Percentiles rank a stretch among this genome's conserved stretches.
Evolutionary conservation across 345 rosid species (phyloP).

Genomic region (Arabidopsis suecica): DNA sequence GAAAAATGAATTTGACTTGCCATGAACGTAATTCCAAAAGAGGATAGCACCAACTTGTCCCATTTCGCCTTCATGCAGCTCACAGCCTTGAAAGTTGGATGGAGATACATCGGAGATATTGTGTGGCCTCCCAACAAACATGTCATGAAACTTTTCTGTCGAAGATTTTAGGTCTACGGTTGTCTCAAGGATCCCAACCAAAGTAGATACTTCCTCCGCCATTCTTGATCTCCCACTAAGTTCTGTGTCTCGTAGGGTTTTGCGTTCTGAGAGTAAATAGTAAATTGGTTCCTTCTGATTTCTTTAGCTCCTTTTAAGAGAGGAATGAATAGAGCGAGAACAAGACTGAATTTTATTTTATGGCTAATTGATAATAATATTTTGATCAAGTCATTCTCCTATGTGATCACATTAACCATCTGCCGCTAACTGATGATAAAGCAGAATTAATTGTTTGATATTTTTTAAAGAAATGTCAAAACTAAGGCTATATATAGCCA

Average conservation of each 20-base stretch:
- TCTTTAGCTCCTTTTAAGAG: slow-evolving; percentile 6
- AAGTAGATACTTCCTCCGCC: slow-evolving; percentile 27
- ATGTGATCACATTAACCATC: slow-evolving; percentile 16
- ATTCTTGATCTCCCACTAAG: slow-evolving; percentile 8
- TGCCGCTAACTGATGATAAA: not conserved
- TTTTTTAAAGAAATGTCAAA: not conserved
- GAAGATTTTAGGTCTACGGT: slow-evolving; percentile 22
- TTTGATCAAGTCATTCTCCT: slow-evolving; percentile 15
- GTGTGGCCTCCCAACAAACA: slow-evolving; percentile 47
- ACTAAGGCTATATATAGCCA: not conserved
- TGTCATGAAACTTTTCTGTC: slow-evolving; percentile 39
- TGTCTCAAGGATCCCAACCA: slow-evolving; percentile 20
- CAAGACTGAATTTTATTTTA: not conserved
- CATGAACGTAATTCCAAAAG: slow-evolving; percentile 45
- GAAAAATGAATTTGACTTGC: not conserved
- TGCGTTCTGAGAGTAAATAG: not conserved
- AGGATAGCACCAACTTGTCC: slow-evolving; percentile 42
- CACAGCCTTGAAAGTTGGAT: slow-evolving; percentile 27
- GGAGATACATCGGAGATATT: slow-evolving; percentile 40
- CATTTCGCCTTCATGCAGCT: slow-evolving; percentile 48
- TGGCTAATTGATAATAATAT: not conserved
- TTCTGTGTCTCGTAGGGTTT: slow-evolving; percentile 7
- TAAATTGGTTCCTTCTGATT: not conserved
- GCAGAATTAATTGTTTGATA: not conserved
- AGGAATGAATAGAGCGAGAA: not conserved